Evolutionary conservation across 345 rosid species (phyloP).

Genomic region (Cardamine resedifolia): DNA sequence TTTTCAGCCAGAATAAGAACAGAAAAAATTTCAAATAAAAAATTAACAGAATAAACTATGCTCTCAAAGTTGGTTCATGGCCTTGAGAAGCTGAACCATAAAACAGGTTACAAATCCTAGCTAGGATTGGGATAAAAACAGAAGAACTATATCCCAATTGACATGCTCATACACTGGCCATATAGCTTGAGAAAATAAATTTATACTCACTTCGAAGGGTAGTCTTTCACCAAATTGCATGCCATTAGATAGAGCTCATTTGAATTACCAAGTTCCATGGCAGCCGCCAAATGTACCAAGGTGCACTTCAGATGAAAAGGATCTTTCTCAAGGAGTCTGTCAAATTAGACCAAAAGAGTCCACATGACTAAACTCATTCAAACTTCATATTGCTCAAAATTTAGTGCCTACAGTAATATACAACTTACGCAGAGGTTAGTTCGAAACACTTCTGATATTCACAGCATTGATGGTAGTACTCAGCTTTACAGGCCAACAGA

Average conservation of each 20-base stretch:
- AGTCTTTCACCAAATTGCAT: conserved; percentile 92
- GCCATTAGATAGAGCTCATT: conserved; percentile 97
- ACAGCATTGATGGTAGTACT: conserved; percentile 94
- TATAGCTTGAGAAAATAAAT: conserved; percentile 5
- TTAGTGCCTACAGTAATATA: conserved; percentile 17
- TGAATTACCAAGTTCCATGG: conserved; percentile 93
- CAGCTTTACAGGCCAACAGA: conserved; percentile 94
- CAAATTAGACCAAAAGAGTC: conserved; percentile 29
- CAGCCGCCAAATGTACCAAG: conserved; percentile 86
- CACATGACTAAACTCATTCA: conserved; percentile 21
- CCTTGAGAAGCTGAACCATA: conserved; percentile 9
- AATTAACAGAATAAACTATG: neutral
- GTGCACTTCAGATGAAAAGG: conserved; percentile 94
- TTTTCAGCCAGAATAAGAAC: neutral
- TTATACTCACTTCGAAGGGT: conserved; percentile 83
- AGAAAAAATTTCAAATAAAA: neutral
- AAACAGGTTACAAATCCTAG: conserved; percentile 1
- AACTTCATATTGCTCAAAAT: conserved; percentile 12
- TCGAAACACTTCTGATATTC: conserved; percentile 95
- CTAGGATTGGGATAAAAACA: conserved; percentile 8
- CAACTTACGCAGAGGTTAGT: conserved; percentile 76
- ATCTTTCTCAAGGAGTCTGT: conserved; percentile 90
- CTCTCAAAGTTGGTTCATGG: neutral
- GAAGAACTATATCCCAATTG: neutral
- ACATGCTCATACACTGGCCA: conserved; percentile 15